A percentile compares a stretch with the other conserved stretches of the same genome.
Evolutionary conservation across 2,329 filamentous ascomycete species (phyloP).

Genomic region (Daldinia sp.): DNA sequence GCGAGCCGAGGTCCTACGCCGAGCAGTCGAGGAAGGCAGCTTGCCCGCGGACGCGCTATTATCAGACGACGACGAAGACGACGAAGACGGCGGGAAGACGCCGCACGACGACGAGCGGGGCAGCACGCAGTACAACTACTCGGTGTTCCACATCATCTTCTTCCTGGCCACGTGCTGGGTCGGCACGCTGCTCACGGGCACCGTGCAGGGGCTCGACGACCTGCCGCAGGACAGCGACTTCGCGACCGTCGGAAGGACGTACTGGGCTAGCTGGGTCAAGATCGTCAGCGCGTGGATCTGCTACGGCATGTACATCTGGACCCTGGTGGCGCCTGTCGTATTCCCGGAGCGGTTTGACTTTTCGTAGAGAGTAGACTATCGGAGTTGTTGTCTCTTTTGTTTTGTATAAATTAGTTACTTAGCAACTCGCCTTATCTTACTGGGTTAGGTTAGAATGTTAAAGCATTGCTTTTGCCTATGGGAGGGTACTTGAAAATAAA

Average conservation of each 20-base stretch:
- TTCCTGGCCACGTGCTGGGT: slow-evolving; percentile 97
- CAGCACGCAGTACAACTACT: slow-evolving; percentile 95
- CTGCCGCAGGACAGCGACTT: slow-evolving; percentile 83
- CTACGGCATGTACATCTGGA: slow-evolving; percentile 95
- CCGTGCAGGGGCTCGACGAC: slow-evolving; percentile 44
- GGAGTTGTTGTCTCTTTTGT: not conserved
- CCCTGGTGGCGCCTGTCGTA: slow-evolving; percentile 85
- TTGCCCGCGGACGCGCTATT: slow-evolving; percentile 91
- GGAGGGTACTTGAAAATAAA: not conserved
- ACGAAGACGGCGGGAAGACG: slow-evolving; percentile 73
- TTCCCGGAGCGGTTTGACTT: slow-evolving; percentile 87
- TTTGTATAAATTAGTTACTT: slow-evolving; percentile 3
- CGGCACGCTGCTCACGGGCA: slow-evolving; percentile 80
- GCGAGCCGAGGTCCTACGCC: slow-evolving; percentile 89
- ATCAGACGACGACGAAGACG: slow-evolving; percentile 75
- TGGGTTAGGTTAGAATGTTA: slow-evolving; percentile 8
- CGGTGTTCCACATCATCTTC: slow-evolving; percentile 97
- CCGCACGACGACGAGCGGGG: slow-evolving; percentile 88
- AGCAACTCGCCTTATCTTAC: not conserved
- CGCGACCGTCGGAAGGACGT: slow-evolving; percentile 91
- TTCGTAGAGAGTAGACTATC: slow-evolving; percentile 48
- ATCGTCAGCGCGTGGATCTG: slow-evolving; percentile 98
- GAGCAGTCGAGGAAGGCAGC: slow-evolving; percentile 91
- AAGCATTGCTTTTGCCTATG: slow-evolving; percentile 2
- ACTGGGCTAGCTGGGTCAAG: slow-evolving; percentile 99